Conservation (phyloP, 2,329 filamentous ascomycete genomes). For the Cladosporium sp. region DNA sequence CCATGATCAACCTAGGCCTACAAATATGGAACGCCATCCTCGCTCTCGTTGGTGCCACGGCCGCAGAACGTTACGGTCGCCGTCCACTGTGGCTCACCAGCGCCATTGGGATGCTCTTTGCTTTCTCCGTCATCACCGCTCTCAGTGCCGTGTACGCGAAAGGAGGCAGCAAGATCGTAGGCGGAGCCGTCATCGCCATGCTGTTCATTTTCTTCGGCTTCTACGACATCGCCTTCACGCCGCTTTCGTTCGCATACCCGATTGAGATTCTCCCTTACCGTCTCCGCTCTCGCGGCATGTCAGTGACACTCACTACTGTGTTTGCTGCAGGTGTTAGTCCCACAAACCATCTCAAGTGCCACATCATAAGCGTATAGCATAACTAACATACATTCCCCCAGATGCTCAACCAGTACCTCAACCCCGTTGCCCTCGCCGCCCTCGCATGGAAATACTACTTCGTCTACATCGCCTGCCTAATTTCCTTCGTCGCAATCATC, state of each 20-base stretch:
- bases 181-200: slow-evolving; percentile 38
- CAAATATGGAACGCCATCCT: slow-evolving; percentile 39
- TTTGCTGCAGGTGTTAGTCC: slow-evolving; percentile 15
- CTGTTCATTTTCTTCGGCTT: slow-evolving; percentile 42
- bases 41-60: slow-evolving; percentile 36
- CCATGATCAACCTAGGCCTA: slow-evolving; percentile 36
- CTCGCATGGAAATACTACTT: slow-evolving; percentile 30
- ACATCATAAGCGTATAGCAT: too few relatives aligned
- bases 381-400: background rate
- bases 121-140: slow-evolving; percentile 41
- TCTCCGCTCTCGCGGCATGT: slow-evolving; percentile 25
- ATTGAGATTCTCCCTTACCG: slow-evolving; percentile 33
- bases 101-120: slow-evolving; percentile 40
- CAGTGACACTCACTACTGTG: slow-evolving; percentile 19
- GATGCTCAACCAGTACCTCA: slow-evolving; percentile 35
- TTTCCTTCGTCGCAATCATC: slow-evolving; percentile 30
- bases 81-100: slow-evolving; percentile 41
- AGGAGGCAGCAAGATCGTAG: slow-evolving; percentile 28
- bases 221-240: slow-evolving; percentile 38
- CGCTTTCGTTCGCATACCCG: slow-evolving; percentile 30
- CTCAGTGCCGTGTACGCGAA: slow-evolving; percentile 35
- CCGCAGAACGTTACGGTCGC: slow-evolving; percentile 39
- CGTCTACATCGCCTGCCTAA: slow-evolving; percentile 32
- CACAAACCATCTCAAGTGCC: background rate
- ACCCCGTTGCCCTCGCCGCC: slow-evolving; percentile 26